Evolutionary conservation across 257 asterid genomes (phyloP), one percentile per base, ranked within the genome.

Genomic region (Przewalskia tangutica): DNA sequence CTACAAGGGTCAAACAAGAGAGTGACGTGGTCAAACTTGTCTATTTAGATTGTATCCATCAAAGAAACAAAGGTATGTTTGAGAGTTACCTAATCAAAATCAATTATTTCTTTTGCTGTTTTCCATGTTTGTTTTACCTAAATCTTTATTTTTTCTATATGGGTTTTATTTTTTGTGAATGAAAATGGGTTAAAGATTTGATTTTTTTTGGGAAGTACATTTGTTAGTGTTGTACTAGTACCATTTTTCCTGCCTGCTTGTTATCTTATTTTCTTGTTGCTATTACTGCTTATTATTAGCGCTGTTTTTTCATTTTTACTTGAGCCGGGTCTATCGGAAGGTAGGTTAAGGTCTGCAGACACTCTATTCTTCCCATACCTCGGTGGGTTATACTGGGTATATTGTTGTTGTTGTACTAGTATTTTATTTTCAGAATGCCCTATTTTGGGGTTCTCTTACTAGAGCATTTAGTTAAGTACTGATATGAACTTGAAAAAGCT

Each of bases 61-160:
- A 44, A 44, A 11, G 77, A 77, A 75, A 71, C 4, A 38, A 46
- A 82, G 82, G 85, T 64, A 60, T 38, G 38, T 16, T 75, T 8
- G 7, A 66, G 46, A 82, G 81, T 55, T 76, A 48, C 77, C 77
- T 65, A 23, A 82, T 64, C 56, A 73, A 42, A 8, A 27, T 27
- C 32, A 27, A 27, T 1, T 73, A 66, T 23, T 36, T 17, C 23
- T 85, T 63, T 27, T 67, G 55, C 55, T 14, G 71, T 84, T 14
- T 38, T 7, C 73, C 53, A 12, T 82, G 34, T 53, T 56, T 59
- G 34, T 38, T 76, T 78, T 12, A 44, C 77, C 4, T 59, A 58
- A 60, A 77, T 86, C 66, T 38, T 51, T 20, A 82, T 36, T 46
- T 86, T 81, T 84, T 81, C 20, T 79, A 59, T 60, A 77, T 81